Conservation (phyloP, 331 rosid species). For the Malus hybrid region DNA sequence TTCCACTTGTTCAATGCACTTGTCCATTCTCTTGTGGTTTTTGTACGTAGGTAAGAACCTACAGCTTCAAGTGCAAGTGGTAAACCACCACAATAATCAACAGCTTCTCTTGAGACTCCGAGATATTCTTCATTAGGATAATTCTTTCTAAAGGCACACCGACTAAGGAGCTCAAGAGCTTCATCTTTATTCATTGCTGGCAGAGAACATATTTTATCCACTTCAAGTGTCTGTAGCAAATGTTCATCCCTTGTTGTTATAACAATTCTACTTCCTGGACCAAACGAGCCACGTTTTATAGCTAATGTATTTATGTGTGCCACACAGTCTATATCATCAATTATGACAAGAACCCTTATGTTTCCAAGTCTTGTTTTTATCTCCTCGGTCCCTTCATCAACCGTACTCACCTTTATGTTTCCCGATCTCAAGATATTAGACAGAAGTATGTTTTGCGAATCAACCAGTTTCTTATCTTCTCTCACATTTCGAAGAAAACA, state of each 20-base stretch:
- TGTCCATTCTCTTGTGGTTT: not conserved
- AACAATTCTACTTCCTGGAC: not conserved
- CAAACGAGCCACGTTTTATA: not conserved
- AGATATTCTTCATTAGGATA: not conserved
- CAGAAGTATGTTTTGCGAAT: not conserved
- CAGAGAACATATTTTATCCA: too few species aligned
- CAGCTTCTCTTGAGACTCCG: not conserved
- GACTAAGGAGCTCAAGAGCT: not conserved
- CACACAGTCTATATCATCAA: not conserved
- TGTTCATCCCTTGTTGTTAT: not conserved
- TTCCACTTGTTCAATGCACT: not conserved
- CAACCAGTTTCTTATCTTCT: not conserved
- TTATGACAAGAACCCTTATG: not conserved
- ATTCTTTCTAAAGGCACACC: not conserved
- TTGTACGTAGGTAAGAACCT: not conserved
- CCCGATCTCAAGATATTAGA: not conserved
- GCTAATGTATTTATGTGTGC: not conserved
- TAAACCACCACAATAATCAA: not conserved
- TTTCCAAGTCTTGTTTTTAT: not conserved
- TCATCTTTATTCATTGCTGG: not conserved
- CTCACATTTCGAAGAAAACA: not conserved
- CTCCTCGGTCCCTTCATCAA: not conserved
- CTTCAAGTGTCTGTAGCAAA: not conserved
- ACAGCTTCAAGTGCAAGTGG: not conserved
- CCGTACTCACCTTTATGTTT: not conserved